Conservation (phyloP, 495 filamentous ascomycete genomes). For the Trypethelium eluteriae region DNA sequence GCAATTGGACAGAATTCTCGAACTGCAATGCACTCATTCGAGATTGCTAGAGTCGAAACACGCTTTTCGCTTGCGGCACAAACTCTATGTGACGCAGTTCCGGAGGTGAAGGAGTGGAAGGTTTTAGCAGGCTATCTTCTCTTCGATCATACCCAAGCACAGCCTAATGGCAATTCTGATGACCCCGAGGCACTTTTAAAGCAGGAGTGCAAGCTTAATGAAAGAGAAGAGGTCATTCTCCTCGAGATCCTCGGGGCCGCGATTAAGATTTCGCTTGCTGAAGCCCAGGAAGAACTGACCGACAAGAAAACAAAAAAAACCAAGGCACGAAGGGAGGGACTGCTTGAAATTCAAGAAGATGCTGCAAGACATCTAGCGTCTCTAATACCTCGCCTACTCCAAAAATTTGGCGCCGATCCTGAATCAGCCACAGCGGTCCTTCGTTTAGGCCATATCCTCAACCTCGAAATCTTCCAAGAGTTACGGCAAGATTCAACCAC, state of each 20-base stretch:
- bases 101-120: conserved; percentile 79
- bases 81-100: conserved; percentile 71
- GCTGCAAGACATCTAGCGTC: conserved; percentile 64
- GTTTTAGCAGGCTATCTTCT: conserved; percentile 80
- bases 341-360: conserved; percentile 59
- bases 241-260: conserved; percentile 77
- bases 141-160: conserved; percentile 70
- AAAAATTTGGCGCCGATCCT: conserved; percentile 85
- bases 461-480: conserved; percentile 82
- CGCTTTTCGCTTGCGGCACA: conserved; percentile 78
- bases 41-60: conserved; percentile 51
- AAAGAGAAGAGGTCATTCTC: conserved; percentile 74
- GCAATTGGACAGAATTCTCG: conserved; percentile 36
- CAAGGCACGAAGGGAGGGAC: conserved; percentile 54
- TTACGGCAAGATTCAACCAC: conserved; percentile 76
- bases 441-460: conserved; percentile 76
- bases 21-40: conserved; percentile 24
- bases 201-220: conserved; percentile 59
- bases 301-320: conserved; percentile 33
- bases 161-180: conserved; percentile 44
- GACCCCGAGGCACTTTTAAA: conserved; percentile 52
- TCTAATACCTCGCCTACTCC: conserved; percentile 75
- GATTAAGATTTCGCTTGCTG: conserved; percentile 58
- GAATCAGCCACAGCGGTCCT: conserved; percentile 77
- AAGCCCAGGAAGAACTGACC: conserved; percentile 37